These are phyloP conservation scores for Jamesozyma gamospora DNA, from an alignment of 805 yeast species.

Conservation along the genomic window DNA sequence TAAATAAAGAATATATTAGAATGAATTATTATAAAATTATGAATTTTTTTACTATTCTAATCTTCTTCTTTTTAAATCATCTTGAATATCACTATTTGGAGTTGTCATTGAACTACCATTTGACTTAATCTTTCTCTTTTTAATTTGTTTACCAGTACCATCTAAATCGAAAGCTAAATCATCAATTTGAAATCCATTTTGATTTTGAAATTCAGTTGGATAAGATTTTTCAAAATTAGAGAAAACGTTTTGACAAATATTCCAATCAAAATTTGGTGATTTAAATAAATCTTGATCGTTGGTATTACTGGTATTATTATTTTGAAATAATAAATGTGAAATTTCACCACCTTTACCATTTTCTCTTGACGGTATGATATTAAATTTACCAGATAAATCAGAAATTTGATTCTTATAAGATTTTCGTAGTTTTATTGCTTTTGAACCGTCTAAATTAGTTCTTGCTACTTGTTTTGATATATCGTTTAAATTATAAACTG, in stretches of 20 bases:
- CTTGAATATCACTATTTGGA: constrained; percentile 26
- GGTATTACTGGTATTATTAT: too few relatives aligned
- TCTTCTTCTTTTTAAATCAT: constrained; percentile 27
- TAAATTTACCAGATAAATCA: constrained; percentile 75
- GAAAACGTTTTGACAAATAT: constrained; percentile 22
- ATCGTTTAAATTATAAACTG: constrained; percentile 54
- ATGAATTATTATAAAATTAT: background rate
- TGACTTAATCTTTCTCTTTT: constrained; percentile 25
- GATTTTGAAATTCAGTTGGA: constrained; percentile 26
- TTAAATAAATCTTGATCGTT: constrained; percentile 20
- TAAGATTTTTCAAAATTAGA: constrained; percentile 27
- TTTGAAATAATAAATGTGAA: constrained; percentile 26
- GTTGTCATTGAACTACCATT: constrained; percentile 30
- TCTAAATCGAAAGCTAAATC: constrained; percentile 30
- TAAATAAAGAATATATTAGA: too few relatives aligned
- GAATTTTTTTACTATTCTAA: constrained; percentile 20
- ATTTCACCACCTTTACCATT: constrained; percentile 32
- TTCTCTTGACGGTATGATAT: constrained; percentile 40
- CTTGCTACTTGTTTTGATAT: constrained; percentile 78
- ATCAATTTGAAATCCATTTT: constrained; percentile 24
- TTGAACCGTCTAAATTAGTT: constrained; percentile 76
- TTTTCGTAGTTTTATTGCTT: constrained; percentile 86
- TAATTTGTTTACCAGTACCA: constrained; percentile 24
- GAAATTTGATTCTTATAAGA: constrained; percentile 88
- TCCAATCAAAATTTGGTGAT: constrained; percentile 24